Conservation (phyloP, 768 basidiomycete species). For the Guyanaporus albipodus region DNA sequence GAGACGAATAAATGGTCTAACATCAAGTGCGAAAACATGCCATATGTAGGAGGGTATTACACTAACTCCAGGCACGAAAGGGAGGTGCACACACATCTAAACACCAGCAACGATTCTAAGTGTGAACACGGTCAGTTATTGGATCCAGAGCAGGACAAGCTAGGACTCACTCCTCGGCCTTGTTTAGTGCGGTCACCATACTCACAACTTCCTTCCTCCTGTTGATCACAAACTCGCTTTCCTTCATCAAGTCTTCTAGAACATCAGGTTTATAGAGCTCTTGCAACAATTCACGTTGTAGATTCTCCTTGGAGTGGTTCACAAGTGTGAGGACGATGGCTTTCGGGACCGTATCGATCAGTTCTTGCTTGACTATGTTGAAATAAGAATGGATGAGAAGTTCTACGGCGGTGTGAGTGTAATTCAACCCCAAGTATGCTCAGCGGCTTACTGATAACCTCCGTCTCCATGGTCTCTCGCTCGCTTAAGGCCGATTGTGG, state of each 20-base stretch:
- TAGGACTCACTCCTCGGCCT: constrained; percentile 92
- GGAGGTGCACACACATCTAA: constrained; percentile 26
- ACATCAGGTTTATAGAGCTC: constrained; percentile 98
- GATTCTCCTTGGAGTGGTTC: constrained; percentile 86
- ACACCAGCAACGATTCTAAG: constrained; percentile 63
- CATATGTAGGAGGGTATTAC: constrained; percentile 30
- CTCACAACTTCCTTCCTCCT: constrained; percentile 91
- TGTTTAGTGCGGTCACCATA: constrained; percentile 93
- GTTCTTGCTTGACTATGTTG: constrained; percentile 97
- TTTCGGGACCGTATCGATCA: constrained; percentile 99
- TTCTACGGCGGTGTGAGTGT: constrained; percentile 47
- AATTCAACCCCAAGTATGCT: background rate
- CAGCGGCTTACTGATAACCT: constrained; percentile 89
- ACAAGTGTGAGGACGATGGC: constrained; percentile 90
- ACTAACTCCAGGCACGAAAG: constrained; percentile 15
- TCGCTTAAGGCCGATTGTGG: constrained; percentile 91
- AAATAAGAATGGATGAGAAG: constrained; percentile 95
- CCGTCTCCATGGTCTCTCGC: constrained; percentile 96
- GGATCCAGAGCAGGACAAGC: background rate
- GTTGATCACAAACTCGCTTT: constrained; percentile 84
- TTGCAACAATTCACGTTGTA: constrained; percentile 91
- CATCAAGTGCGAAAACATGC: constrained; percentile 18
- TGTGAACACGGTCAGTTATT: constrained; percentile 10
- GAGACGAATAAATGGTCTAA: constrained; percentile 17
- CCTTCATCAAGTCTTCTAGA: constrained; percentile 91